Conservation (phyloP, 306 rosid species). For the Albizia julibrissin region DNA sequence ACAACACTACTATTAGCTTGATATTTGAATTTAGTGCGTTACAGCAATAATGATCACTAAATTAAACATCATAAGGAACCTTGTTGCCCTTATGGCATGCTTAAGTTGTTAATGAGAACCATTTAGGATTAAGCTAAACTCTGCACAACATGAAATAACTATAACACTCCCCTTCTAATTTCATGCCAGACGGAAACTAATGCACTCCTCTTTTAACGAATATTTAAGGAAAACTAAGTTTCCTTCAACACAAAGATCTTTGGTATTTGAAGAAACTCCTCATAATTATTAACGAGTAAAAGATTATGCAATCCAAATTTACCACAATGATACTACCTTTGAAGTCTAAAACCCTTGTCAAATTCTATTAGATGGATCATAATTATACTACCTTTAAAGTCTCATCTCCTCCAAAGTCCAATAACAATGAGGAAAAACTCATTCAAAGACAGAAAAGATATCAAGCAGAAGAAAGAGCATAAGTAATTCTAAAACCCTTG, state of each 20-base stretch:
- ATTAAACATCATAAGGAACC: too few relatives aligned
- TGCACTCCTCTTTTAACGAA: background rate
- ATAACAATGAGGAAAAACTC: conserved; percentile 45
- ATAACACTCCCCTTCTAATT: too few relatives aligned
- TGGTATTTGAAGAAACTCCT: background rate
- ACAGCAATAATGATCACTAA: too few relatives aligned
- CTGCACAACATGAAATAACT: too few relatives aligned
- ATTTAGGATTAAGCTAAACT: too few relatives aligned
- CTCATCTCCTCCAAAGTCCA: conserved; percentile 82
- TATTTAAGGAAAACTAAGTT: background rate
- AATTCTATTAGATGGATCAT: conserved; percentile 25
- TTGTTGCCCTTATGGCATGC: too few relatives aligned
- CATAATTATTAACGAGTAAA: background rate
- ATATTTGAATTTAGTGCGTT: too few relatives aligned
- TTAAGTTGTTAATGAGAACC: too few relatives aligned
- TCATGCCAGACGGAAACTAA: background rate
- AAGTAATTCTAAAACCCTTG: too few relatives aligned
- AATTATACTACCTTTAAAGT: conserved; percentile 56
- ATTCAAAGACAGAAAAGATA: background rate
- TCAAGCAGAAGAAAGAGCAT: too few relatives aligned
- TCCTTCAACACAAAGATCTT: background rate
- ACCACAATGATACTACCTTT: background rate
- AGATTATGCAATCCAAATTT: background rate
- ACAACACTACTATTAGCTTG: too few relatives aligned
- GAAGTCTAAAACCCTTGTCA: conserved; percentile 1